phyloP scores from a whole-genome alignment of 1,284 basidiomycete species.

The Exobasidium rhododendri region DNA sequence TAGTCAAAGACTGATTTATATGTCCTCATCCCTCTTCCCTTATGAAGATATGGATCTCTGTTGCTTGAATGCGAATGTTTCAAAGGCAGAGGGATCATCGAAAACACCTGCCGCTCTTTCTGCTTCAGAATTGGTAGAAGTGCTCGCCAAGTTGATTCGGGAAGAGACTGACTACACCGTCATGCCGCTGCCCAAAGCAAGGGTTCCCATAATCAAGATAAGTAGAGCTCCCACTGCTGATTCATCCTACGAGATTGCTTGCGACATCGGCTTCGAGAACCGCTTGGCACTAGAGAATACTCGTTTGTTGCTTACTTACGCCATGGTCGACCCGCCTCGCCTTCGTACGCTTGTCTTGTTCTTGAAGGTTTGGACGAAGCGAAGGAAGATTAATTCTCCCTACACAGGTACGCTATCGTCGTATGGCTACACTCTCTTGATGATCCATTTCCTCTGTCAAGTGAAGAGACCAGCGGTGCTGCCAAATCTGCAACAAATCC shows the following conservation, averaged over 20 bases:
- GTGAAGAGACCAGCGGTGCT: slow-evolving; percentile 65
- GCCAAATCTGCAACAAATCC: slow-evolving; percentile 56
- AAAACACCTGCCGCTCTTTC: background rate
- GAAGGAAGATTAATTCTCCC: slow-evolving; percentile 95
- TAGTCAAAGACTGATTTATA: too few relatives aligned
- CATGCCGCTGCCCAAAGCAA: slow-evolving; percentile 90
- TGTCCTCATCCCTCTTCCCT: too few relatives aligned
- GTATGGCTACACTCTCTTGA: slow-evolving; percentile 95
- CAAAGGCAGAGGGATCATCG: slow-evolving; percentile 21
- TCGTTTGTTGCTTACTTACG: slow-evolving; percentile 89
- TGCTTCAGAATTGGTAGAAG: slow-evolving; percentile 86
- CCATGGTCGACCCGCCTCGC: slow-evolving; percentile 90
- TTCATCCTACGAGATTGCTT: slow-evolving; percentile 68
- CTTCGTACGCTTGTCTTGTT: slow-evolving; percentile 92
- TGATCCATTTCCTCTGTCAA: slow-evolving; percentile 94
- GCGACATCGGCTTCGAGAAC: slow-evolving; percentile 98
- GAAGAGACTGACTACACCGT: slow-evolving; percentile 96
- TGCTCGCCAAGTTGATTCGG: slow-evolving; percentile 87
- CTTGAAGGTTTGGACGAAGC: slow-evolving; percentile 98
- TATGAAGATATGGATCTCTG: slow-evolving; percentile 99
- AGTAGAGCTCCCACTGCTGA: slow-evolving; percentile 82
- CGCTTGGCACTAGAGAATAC: slow-evolving; percentile 95
- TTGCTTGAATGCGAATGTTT: slow-evolving; percentile 67
- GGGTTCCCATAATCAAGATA: slow-evolving; percentile 97
- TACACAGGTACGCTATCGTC: slow-evolving; percentile 94